Percentiles rank a stretch among this genome's conserved stretches.
Conservation (phyloP, 1,139 yeast species). For the Hansenula anomala region DNA sequence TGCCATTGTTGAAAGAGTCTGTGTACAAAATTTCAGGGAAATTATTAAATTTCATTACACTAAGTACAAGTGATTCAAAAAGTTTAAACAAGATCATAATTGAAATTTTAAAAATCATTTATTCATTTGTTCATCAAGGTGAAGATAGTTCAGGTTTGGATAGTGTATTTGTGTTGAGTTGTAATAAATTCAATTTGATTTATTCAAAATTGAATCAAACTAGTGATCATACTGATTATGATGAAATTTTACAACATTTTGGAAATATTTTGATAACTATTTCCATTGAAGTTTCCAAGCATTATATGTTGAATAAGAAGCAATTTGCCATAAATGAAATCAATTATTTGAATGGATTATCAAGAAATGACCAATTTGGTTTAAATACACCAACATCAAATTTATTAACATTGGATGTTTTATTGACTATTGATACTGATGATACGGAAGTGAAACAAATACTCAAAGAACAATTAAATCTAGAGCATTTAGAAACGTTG, state of each 20-base stretch:
- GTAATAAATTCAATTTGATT: conserved; percentile 20
- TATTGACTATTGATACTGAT: conserved; percentile 17
- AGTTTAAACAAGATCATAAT: conserved; percentile 20
- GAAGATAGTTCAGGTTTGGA: conserved; percentile 19
- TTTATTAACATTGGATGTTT: conserved; percentile 12
- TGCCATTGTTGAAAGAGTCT: conserved; percentile 9
- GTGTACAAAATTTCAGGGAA: conserved; percentile 18
- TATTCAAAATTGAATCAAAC: conserved; percentile 11
- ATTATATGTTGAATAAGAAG: conserved; percentile 21
- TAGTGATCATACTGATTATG: conserved; percentile 17
- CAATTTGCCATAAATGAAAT: conserved; percentile 18
- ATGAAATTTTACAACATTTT: conserved; percentile 20
- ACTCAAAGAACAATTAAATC: conserved; percentile 10
- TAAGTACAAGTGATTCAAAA: conserved; percentile 15
- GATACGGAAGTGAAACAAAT: conserved; percentile 13
- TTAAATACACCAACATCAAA: conserved; percentile 11
- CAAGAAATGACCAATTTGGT: background rate
- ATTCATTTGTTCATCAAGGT: conserved; percentile 19
- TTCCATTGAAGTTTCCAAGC: conserved; percentile 15
- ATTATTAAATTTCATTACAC: conserved; percentile 19
- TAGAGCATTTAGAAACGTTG: conserved; percentile 6
- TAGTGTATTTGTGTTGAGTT: conserved; percentile 20
- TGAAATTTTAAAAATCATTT: conserved; percentile 22
- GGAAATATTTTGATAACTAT: conserved; percentile 22
- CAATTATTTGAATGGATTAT: conserved; percentile 9